Conservation (phyloP, 108 stramenopile genomes). For the Nitzschia sp. region DNA sequence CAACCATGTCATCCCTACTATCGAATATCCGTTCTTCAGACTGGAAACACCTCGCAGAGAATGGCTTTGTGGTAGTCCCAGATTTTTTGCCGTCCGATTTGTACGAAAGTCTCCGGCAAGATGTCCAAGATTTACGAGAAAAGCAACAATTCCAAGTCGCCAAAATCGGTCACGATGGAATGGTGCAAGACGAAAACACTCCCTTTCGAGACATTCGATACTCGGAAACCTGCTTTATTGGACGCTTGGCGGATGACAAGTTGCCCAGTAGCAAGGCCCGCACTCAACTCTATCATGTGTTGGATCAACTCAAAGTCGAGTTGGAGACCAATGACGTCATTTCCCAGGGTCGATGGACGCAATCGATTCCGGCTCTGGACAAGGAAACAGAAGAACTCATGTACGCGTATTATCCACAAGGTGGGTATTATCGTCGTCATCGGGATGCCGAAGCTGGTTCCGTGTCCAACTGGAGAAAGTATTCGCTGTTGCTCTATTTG, state of each 20-base stretch:
- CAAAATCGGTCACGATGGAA: constrained; percentile 68
- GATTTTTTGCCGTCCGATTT: constrained; percentile 55
- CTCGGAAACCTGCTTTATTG: constrained; percentile 78
- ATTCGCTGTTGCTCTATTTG: constrained; percentile 70
- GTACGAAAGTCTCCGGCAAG: constrained; percentile 58
- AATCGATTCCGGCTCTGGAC: constrained; percentile 32
- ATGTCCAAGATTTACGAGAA: constrained; percentile 49
- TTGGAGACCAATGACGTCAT: constrained; percentile 23
- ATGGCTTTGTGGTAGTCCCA: constrained; percentile 65
- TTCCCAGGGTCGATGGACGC: neutral
- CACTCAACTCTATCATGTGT: constrained; percentile 46
- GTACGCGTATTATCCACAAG: constrained; percentile 81
- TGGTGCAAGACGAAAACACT: constrained; percentile 47
- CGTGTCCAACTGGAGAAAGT: constrained; percentile 60
- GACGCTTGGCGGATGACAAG: constrained; percentile 25
- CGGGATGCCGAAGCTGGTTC: constrained; percentile 74
- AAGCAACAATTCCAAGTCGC: constrained; percentile 55
- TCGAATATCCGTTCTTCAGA: constrained; percentile 8
- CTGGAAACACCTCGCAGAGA: constrained; percentile 41
- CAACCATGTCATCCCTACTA: neutral
- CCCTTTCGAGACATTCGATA: constrained; percentile 65
- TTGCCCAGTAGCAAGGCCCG: constrained; percentile 23
- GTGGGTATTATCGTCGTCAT: constrained; percentile 80
- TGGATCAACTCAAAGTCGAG: constrained; percentile 49
- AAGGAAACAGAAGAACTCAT: constrained; percentile 53